phyloP scores from a whole-genome alignment of 345 rosid species.

The Reutealis trisperma region DNA sequence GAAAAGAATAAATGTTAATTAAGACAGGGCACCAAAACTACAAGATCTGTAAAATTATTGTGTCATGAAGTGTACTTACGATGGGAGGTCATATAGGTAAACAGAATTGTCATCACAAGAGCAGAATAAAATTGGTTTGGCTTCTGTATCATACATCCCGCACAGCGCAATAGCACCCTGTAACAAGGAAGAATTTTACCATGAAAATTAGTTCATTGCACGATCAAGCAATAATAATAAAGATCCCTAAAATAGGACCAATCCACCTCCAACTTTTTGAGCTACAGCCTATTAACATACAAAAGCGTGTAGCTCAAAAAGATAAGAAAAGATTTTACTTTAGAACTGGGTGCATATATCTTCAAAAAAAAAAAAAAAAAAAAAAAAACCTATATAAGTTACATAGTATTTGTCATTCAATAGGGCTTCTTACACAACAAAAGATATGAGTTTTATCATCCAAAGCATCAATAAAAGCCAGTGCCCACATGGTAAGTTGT shows the following conservation, averaged over 20 bases:
- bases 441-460: too few relatives aligned
- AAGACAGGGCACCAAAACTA: too few relatives aligned
- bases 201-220: neutral
- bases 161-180: constrained; percentile 21
- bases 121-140: constrained; percentile 27
- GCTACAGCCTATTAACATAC: neutral
- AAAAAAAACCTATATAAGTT: neutral
- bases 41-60: neutral
- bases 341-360: neutral
- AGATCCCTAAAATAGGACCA: neutral
- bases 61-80: constrained; percentile 2
- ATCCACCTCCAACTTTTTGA: neutral
- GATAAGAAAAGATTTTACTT: neutral
- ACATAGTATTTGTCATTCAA: too few relatives aligned
- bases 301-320: neutral
- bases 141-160: constrained; percentile 22
- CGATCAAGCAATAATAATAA: too few relatives aligned
- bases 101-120: constrained; percentile 25
- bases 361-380: neutral
- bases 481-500: neutral
- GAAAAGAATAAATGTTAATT: neutral
- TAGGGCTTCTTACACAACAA: too few relatives aligned
- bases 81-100: constrained; percentile 13
- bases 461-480: neutral
- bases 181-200: neutral